A percentile compares a stretch with the other conserved stretches of the same genome.
phyloP scores from a whole-genome alignment of 208 protist genomes.

The Acanthamoeba healyi region DNA sequence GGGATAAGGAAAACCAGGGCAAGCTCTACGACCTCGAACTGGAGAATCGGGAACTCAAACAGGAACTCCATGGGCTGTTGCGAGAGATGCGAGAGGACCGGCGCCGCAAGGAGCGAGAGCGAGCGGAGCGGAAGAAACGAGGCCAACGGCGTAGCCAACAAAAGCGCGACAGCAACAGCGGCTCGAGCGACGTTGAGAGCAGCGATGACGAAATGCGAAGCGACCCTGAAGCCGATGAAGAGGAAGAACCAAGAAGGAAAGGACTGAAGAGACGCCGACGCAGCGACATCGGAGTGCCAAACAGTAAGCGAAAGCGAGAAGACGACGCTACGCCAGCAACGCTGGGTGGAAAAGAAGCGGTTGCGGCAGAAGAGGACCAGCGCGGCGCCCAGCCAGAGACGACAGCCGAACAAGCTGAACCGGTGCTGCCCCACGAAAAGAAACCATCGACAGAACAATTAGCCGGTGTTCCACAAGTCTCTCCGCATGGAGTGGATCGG shows the following conservation, averaged over 20 bases:
- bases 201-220: background rate
- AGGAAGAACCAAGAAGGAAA: background rate
- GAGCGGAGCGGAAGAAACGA: background rate
- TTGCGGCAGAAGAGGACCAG: no score
- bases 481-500: no score
- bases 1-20: background rate
- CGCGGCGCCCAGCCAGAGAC: no score
- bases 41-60: background rate
- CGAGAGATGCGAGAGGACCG: background rate
- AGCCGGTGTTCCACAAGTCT: no score
- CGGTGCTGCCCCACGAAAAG: no score
- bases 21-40: background rate
- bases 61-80: background rate
- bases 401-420: no score
- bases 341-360: no score
- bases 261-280: background rate
- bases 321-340: background rate
- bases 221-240: background rate
- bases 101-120: background rate
- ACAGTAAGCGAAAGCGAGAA: background rate
- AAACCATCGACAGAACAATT: no score
- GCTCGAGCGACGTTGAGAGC: background rate
- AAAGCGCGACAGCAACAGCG: background rate
- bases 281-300: background rate
- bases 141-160: background rate